A percentile compares a stretch with the other conserved stretches of the same genome.
phyloP scores from a whole-genome alignment of 805 yeast genomes.

The Nakazawaea ernobii region DNA sequence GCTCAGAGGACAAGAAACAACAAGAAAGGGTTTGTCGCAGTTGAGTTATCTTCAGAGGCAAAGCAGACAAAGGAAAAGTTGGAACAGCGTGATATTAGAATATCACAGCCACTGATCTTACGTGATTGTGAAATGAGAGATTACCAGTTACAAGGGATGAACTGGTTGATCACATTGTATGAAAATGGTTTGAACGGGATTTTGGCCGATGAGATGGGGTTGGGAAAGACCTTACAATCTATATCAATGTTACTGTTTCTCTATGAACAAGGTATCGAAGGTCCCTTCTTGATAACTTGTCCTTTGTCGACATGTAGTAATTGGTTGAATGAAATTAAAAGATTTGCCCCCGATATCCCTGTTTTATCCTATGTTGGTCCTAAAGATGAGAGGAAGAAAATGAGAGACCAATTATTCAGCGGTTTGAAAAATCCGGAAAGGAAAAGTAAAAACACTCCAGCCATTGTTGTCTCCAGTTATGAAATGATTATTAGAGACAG shows the following conservation, averaged over 20 bases:
- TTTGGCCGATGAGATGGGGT: constrained; percentile 96
- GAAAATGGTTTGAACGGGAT: constrained; percentile 95
- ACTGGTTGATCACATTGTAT: constrained; percentile 83
- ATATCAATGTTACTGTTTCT: constrained; percentile 73
- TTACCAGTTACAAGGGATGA: constrained; percentile 85
- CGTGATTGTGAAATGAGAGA: constrained; percentile 63
- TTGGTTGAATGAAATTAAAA: constrained; percentile 71
- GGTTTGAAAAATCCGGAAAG: constrained; percentile 4
- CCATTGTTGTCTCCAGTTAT: constrained; percentile 74
- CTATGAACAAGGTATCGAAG: constrained; percentile 69
- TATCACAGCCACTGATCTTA: constrained; percentile 47
- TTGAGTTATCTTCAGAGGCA: constrained; percentile 6
- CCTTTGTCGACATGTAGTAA: constrained; percentile 83
- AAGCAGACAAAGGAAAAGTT: constrained; percentile 18
- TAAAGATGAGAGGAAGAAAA: constrained; percentile 45
- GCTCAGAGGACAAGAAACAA: constrained; percentile 11
- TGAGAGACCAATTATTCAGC: constrained; percentile 27
- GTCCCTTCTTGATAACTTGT: constrained; percentile 74
- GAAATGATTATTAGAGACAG: constrained; percentile 74
- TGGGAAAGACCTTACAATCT: constrained; percentile 90
- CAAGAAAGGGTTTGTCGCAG: constrained; percentile 11
- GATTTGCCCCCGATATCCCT: constrained; percentile 67
- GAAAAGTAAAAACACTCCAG: constrained; percentile 21
- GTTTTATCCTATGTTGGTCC: constrained; percentile 61
- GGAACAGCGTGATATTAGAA: constrained; percentile 6